Evolutionary conservation across 129 eudicot genomes (phyloP).

Genomic region (Deinandra increscens): DNA sequence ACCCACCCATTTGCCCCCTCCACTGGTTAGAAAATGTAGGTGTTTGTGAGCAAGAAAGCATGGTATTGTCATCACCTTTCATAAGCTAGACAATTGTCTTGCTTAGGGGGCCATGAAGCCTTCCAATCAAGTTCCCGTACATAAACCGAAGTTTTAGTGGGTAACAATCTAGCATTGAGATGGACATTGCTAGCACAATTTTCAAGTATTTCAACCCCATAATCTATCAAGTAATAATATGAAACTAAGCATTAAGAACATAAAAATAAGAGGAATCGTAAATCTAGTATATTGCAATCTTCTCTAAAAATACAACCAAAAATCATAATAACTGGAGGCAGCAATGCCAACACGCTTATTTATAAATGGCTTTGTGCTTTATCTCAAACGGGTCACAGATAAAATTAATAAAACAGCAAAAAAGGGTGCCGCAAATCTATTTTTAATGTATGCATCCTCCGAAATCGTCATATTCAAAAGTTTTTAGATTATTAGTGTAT

Average conservation of each 20-base stretch:
- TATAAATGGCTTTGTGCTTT: not conserved
- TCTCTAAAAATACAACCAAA: not conserved
- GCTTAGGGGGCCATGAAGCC: constrained; percentile 63
- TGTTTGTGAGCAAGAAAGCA: constrained; percentile 10
- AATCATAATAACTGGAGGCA: constrained; percentile 3
- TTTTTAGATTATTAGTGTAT: not conserved
- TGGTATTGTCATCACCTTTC: constrained; percentile 36
- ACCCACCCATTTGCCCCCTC: not conserved
- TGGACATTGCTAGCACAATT: constrained; percentile 62
- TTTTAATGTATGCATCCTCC: not conserved
- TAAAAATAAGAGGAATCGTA: not conserved
- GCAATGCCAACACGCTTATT: not conserved
- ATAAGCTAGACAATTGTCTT: constrained; percentile 31
- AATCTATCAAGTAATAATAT: constrained; percentile 40
- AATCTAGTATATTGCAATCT: not conserved
- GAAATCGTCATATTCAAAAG: not conserved
- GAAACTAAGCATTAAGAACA: not conserved
- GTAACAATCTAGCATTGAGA: constrained; percentile 48
- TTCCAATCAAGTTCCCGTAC: constrained; percentile 97
- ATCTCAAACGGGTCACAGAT: not conserved
- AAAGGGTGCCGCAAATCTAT: not conserved
- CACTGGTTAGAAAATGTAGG: not conserved
- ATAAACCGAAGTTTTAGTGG: constrained; percentile 43
- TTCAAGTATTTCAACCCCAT: constrained; percentile 59
- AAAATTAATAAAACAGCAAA: not conserved